These are phyloP conservation scores for Coemansia javaensis DNA, from an alignment of 192 early-diverging fungal genomes.

Conservation along the genomic window DNA sequence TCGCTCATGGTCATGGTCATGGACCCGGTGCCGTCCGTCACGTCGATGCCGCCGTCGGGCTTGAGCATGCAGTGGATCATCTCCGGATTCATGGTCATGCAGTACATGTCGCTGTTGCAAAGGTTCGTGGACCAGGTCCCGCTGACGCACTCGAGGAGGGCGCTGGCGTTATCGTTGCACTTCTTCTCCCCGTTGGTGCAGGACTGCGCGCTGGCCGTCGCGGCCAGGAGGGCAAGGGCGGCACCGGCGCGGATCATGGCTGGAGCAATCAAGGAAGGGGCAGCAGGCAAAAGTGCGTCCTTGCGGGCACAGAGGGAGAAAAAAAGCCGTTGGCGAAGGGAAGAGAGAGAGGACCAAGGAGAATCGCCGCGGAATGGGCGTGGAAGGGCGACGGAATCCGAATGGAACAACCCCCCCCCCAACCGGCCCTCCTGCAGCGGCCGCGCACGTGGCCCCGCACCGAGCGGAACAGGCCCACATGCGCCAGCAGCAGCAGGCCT, in stretches of 20 bases:
- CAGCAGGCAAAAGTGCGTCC: too few species aligned
- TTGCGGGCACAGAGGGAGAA: too few species aligned
- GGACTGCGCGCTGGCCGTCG: slow-evolving; percentile 17
- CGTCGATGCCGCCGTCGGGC: slow-evolving; percentile 15
- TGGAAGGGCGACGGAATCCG: background rate
- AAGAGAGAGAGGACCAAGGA: slow-evolving; percentile 5
- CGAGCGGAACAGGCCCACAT: too few species aligned
- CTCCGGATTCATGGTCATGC: slow-evolving; percentile 42
- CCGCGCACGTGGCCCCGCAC: too few species aligned
- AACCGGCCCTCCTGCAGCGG: too few species aligned
- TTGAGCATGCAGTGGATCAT: slow-evolving; percentile 51
- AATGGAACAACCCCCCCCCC: background rate
- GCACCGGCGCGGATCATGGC: slow-evolving; percentile 18
- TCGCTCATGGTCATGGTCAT: slow-evolving; percentile 1
- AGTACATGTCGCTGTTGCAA: slow-evolving; percentile 23
- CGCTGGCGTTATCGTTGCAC: slow-evolving; percentile 17
- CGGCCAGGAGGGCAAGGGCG: slow-evolving; percentile 13
- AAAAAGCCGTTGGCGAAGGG: slow-evolving; percentile 1
- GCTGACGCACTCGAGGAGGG: slow-evolving; percentile 19
- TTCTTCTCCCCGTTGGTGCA: slow-evolving; percentile 7
- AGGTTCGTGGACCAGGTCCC: slow-evolving; percentile 15
- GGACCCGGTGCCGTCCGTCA: background rate
- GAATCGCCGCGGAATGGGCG: background rate
- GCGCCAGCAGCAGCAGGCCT: too few species aligned
- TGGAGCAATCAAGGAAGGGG: too few species aligned